Conservation (phyloP, 2,329 filamentous ascomycete species). For the Hypocrella siamensis region DNA sequence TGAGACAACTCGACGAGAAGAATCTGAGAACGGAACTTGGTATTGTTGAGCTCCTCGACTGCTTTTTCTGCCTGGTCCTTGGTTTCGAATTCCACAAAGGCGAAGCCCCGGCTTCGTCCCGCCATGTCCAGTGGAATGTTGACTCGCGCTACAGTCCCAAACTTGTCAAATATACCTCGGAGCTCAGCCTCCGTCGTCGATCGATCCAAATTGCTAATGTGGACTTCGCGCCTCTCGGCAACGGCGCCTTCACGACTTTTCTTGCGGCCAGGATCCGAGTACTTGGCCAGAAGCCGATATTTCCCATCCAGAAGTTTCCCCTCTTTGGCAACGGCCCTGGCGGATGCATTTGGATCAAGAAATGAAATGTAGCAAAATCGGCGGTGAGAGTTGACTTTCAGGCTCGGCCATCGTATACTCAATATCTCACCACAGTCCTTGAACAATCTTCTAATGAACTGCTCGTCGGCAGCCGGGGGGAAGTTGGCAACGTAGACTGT, state of each 20-base stretch:
- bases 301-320: conserved; percentile 52
- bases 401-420: conserved; percentile 75
- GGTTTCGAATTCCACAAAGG: conserved; percentile 62
- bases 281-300: conserved; percentile 58
- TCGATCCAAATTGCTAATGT: conserved; percentile 54
- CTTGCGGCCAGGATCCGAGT: conserved; percentile 68
- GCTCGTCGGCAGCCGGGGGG: conserved; percentile 58
- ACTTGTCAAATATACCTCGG: conserved; percentile 53
- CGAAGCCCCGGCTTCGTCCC: conserved; percentile 60
- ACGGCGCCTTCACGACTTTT: conserved; percentile 66
- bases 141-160: conserved; percentile 58
- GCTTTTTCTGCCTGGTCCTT: conserved; percentile 53
- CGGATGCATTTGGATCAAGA: conserved; percentile 48
- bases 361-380: conserved; percentile 98
- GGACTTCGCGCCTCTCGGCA: conserved; percentile 77
- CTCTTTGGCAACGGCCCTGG: conserved; percentile 57
- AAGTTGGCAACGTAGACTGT: conserved; percentile 90
- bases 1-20: conserved; percentile 49
- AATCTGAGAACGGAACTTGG: conserved; percentile 51
- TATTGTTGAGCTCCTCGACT: conserved; percentile 52
- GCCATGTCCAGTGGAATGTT: conserved; percentile 53
- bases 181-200: conserved; percentile 52
- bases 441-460: conserved; percentile 53
- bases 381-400: conserved; percentile 76
- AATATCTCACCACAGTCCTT: conserved; percentile 66